Evolutionary conservation across 495 filamentous ascomycete genomes (phyloP), one percentile per base, ranked within the genome.

Genomic region (Hypomontagnella monticulosa): DNA sequence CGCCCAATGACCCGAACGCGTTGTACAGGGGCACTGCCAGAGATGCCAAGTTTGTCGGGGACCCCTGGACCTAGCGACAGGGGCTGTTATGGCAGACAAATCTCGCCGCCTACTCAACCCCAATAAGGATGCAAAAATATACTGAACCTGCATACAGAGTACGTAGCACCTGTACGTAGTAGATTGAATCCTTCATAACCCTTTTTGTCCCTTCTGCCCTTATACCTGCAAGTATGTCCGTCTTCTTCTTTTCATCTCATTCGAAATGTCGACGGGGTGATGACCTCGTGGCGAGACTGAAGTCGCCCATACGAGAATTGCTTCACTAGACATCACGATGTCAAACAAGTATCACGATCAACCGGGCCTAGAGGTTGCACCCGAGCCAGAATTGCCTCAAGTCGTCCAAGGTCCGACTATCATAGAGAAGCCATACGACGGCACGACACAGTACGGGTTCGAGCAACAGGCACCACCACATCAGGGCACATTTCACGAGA

Each of bases 351-450:
- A 38, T 42, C n/a, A 42, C 2, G 54, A 50, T 0, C 57, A 57
- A 40, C 57, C 57, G 1, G 67, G 67, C 23, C 20, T 70, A 23
- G 67, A 70, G 20, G 51, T 70, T 10, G 57, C 48, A 15, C 61
- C 61, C 27, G 66, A 57, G 10, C 16, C 61, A 1, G 52, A 55
- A 4, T 11, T 56, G 32, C 65, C 59, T 12, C 51, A 61, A 0
- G 61, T 65, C n/a, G 50, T 69, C 16, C n/a, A 61, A 1, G 61
- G 56, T 3, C 61, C 61, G 50, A 55, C 43, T 10, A 54, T 57
- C 12, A 12, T 60, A 50, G 47, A 59, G 41, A 65, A 61, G 16
- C 42, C 47, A 23, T 50, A 57, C 37, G 52, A 53, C 19, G 43
- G 52, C 11, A 6, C 46, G 11, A 14, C 34, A 18, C 55, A 61